Percentiles rank a stretch among this genome's conserved stretches.
Evolutionary conservation across 148 eudicot genomes (phyloP).

Genomic region (Euryodendron excelsum): DNA sequence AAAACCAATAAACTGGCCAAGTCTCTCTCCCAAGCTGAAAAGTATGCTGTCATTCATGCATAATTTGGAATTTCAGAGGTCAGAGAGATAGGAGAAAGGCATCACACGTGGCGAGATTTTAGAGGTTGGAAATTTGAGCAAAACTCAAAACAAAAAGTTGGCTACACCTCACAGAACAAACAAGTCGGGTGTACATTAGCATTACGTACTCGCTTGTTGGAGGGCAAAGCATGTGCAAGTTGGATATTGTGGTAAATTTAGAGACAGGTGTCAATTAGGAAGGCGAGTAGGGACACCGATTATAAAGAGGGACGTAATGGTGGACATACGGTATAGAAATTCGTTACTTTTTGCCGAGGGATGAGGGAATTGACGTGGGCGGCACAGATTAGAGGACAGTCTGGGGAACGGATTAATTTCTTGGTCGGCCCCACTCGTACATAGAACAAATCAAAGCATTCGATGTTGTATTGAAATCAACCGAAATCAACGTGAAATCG

Average conservation of each 20-base stretch:
- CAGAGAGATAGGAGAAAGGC: neutral
- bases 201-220: neutral
- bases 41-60: neutral
- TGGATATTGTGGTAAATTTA: too few species aligned
- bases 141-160: neutral
- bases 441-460: too few species aligned
- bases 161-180: too few species aligned
- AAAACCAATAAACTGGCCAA: neutral
- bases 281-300: neutral
- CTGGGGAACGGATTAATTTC: neutral
- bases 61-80: neutral
- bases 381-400: neutral
- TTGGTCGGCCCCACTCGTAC: neutral
- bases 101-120: neutral
- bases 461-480: too few species aligned
- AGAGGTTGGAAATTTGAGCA: neutral
- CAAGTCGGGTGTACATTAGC: too few species aligned
- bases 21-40: neutral
- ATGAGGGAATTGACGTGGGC: neutral
- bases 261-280: neutral
- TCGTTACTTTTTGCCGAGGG: neutral
- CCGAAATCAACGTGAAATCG: too few species aligned
- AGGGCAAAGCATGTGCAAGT: too few species aligned
- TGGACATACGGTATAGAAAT: neutral
- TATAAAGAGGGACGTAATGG: neutral